Evolutionary conservation across 306 rosid genomes (phyloP).

Genomic region (Cicer arietinum): DNA sequence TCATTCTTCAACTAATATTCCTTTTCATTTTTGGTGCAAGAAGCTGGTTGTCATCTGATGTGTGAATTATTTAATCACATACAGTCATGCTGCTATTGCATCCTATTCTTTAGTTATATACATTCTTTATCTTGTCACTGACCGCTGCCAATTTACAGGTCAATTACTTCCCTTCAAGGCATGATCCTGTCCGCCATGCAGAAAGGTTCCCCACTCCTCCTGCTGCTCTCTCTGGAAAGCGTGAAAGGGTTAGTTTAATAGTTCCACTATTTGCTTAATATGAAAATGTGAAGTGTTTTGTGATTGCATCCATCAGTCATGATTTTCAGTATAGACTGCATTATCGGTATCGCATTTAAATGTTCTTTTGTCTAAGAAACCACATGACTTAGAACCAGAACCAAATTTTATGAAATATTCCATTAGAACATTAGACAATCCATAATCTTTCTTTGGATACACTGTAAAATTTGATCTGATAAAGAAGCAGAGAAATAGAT

Average conservation of each 20-base stretch:
- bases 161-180: slow-evolving; percentile 92
- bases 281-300: slow-evolving; percentile 17
- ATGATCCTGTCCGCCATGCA: slow-evolving; percentile 82
- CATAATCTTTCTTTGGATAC: not conserved
- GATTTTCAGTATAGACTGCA: not conserved
- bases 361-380: slow-evolving; percentile 16
- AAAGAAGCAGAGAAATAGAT: slow-evolving; percentile 10
- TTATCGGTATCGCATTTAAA: not conserved
- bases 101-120: not conserved
- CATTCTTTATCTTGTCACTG: slow-evolving; percentile 25
- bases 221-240: slow-evolving; percentile 54
- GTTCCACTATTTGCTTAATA: slow-evolving; percentile 36
- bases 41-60: slow-evolving; percentile 28
- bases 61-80: not conserved
- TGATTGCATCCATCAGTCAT: slow-evolving; percentile 28
- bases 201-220: slow-evolving; percentile 76
- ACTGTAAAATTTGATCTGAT: not conserved
- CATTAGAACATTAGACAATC: slow-evolving; percentile 13
- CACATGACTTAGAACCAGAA: slow-evolving; percentile 6
- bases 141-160: slow-evolving; percentile 57
- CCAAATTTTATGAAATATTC: slow-evolving; percentile 2
- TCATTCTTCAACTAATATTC: slow-evolving; percentile 22
- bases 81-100: slow-evolving; percentile 11
- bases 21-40: not conserved
- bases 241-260: slow-evolving; percentile 74